Base-by-base conservation (phyloP, 805 yeast genomes). In the Ogataea siamensis region DNA sequence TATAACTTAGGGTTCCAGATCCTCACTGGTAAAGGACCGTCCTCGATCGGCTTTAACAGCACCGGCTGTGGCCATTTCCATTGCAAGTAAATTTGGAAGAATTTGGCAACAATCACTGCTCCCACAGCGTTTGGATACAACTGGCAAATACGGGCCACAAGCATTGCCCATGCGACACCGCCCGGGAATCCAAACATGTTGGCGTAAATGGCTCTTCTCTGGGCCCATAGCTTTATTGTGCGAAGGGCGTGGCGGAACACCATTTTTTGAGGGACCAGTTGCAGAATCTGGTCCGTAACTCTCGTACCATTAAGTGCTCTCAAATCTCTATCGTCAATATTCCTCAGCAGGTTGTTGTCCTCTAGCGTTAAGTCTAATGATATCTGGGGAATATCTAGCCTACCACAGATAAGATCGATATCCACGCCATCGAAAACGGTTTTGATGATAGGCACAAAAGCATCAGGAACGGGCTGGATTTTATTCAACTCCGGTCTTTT, bases 61-160 rank as follows among this genome's bases (percentile, higher is more conserved):
- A 93, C 98, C 0, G 99, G 99, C 62, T 91, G 97, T 1, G 99
- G 99, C 99, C 99, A 93, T 53, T 78, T 80, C 99, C 99, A 93
- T 58, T 87, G 78, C 1, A 87, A 65, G 50, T 87, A 75, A 45
- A 93, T 87, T 47, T 78, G 76, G 64, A 93, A 93, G 58, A 93
- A 93, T 57, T 88, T 85, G 42, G 83, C 78, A n/a, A 93, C 81
- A 36, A 93, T 83, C 2, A 85, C 87, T 0, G 98, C 87, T 45
- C 96, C 82, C 9, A 88, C 94, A 0, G 98, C 95, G 62, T 91
- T 91, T 7, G 99, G 99, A 58, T 91, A 93, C 34, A 93, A 66
- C 60, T 93, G 99, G 62, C 99, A 93, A 19, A 93, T 87, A 53
- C 99, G 73, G 1, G 98, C 99, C n/a, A 89, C 97, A 27, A 93